These are phyloP conservation scores for Ampelomyces quisqualis DNA, from an alignment of 2,329 filamentous ascomycete species.

Conservation along the genomic window DNA sequence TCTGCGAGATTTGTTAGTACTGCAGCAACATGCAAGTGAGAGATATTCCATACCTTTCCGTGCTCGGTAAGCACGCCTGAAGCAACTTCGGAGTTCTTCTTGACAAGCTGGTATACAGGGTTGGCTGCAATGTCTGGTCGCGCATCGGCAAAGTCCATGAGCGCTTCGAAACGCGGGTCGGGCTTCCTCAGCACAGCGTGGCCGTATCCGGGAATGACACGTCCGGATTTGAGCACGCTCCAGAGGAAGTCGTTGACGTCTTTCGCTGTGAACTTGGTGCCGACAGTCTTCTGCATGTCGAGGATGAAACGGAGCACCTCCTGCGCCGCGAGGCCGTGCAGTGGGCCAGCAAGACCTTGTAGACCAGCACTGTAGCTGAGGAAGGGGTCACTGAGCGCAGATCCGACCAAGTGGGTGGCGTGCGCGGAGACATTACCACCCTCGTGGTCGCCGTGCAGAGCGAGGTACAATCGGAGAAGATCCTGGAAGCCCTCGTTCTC, in stretches of 20 bases:
- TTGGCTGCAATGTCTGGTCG: slow-evolving; percentile 82
- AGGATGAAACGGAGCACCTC: slow-evolving; percentile 96
- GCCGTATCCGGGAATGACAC: slow-evolving; percentile 92
- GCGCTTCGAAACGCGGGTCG: slow-evolving; percentile 90
- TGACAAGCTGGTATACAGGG: slow-evolving; percentile 90
- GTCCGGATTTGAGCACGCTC: slow-evolving; percentile 88
- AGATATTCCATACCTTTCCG: slow-evolving; percentile 64
- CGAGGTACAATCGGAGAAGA: slow-evolving; percentile 87
- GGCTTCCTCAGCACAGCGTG: slow-evolving; percentile 96
- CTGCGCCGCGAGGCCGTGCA: slow-evolving; percentile 91
- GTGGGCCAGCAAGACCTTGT: slow-evolving; percentile 89
- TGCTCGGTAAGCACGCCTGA: slow-evolving; percentile 89
- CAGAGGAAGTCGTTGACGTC: slow-evolving; percentile 90
- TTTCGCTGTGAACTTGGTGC: slow-evolving; percentile 71
- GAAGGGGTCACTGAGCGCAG: slow-evolving; percentile 91
- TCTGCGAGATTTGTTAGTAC: slow-evolving; percentile 49
- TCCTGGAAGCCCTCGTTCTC: slow-evolving; percentile 95
- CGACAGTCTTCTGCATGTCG: slow-evolving; percentile 90
- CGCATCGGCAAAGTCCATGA: slow-evolving; percentile 91
- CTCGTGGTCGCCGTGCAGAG: slow-evolving; percentile 96
- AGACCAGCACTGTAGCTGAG: slow-evolving; percentile 94
- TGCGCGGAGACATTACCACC: slow-evolving; percentile 97
- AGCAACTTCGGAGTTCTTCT: slow-evolving; percentile 89
- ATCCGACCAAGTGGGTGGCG: slow-evolving; percentile 90
- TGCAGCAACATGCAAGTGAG: neutral